Evolutionary conservation across 139 green algal genomes (phyloP).

Genomic region (Chlamydomonas sp.): DNA sequence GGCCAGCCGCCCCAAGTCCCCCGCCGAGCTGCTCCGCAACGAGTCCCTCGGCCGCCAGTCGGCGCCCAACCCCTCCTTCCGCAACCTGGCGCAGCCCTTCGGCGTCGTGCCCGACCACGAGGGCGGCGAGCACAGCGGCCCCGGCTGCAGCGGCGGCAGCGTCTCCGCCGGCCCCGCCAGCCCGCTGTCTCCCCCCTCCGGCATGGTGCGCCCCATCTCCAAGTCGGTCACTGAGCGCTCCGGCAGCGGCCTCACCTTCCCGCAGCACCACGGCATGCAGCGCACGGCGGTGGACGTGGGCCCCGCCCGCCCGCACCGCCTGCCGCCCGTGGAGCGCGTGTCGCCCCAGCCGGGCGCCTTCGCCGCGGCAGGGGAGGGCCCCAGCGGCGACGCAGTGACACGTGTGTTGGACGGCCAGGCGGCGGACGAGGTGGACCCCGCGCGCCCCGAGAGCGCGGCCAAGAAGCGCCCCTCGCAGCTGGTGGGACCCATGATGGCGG

Average conservation of each 20-base stretch:
- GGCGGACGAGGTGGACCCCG: background rate
- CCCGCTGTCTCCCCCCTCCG: no score
- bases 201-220: no score
- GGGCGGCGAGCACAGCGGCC: background rate
- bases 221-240: no score
- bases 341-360: no score
- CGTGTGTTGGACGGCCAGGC: no score
- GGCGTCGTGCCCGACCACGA: background rate
- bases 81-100: background rate
- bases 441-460: constrained; percentile 1
- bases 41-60: background rate
- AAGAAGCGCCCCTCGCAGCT: background rate
- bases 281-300: no score
- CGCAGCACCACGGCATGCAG: no score
- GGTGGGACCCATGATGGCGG: background rate
- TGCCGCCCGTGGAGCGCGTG: background rate
- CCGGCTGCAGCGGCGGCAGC: no score
- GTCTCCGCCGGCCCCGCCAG: no score
- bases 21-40: background rate
- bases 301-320: no score
- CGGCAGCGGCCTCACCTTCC: no score
- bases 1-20: background rate
- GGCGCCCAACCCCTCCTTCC: background rate
- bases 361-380: no score
- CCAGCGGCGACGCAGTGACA: background rate